These are phyloP conservation scores for Uronychia setigera DNA, from an alignment of 73 alveolate genomes.

Conservation along the genomic window DNA sequence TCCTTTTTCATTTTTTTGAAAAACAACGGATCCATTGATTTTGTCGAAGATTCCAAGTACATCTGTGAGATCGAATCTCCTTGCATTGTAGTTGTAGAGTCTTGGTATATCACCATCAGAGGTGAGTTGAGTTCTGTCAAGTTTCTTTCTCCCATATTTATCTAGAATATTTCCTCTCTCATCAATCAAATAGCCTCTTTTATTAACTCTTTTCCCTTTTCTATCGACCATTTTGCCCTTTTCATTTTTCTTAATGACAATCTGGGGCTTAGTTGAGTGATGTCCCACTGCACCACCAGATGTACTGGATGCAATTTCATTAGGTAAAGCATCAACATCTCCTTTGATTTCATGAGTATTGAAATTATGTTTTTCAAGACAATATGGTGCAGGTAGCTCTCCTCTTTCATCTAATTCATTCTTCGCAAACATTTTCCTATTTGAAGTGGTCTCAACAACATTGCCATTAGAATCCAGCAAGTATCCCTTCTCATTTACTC, in stretches of 20 bases:
- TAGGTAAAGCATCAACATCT: constrained; percentile 13
- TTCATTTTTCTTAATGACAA: constrained; percentile 14
- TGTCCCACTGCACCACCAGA: too few relatives aligned
- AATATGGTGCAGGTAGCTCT: constrained; percentile 47
- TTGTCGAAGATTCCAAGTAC: constrained; percentile 35
- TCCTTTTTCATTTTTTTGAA: constrained; percentile 8
- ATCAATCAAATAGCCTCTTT: constrained; percentile 37
- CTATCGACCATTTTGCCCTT: constrained; percentile 36
- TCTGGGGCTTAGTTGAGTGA: too few relatives aligned
- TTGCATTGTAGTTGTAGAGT: constrained; percentile 31
- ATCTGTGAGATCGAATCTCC: constrained; percentile 24
- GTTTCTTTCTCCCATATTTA: constrained; percentile 47
- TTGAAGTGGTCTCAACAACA: not conserved
- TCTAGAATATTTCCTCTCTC: constrained; percentile 33
- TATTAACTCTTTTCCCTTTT: constrained; percentile 28
- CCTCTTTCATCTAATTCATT: constrained; percentile 50
- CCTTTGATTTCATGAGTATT: constrained; percentile 54
- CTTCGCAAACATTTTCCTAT: constrained; percentile 21
- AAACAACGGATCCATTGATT: not conserved
- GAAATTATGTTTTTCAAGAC: constrained; percentile 34
- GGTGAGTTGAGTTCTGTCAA: constrained; percentile 35
- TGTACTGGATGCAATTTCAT: not conserved
- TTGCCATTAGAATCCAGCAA: constrained; percentile 1
- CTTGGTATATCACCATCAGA: constrained; percentile 55
- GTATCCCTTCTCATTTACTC: constrained; percentile 49